phyloP scores from a whole-genome alignment of 2,329 filamentous ascomycete species.

The Gaeumannomyces sp. region DNA sequence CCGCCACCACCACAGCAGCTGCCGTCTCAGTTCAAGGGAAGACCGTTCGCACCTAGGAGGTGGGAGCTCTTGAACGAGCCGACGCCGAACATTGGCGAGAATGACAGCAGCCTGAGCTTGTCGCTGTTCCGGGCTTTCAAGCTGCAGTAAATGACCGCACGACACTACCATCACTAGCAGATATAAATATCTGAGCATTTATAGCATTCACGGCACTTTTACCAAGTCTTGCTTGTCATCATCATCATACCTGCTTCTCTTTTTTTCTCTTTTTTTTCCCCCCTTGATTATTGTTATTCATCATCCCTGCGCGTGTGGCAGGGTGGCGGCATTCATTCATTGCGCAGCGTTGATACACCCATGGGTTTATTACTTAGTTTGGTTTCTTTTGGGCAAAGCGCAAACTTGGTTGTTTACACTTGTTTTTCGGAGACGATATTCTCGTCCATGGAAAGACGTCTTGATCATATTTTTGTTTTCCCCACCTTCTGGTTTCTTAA shows the following conservation, averaged over 20 bases:
- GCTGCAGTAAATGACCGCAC: constrained; percentile 9
- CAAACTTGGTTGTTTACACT: background rate
- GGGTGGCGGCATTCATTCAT: background rate
- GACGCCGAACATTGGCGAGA: constrained; percentile 46
- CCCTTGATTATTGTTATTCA: background rate
- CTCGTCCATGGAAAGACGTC: background rate
- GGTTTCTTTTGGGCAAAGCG: background rate
- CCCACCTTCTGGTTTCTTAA: background rate
- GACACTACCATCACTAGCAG: background rate
- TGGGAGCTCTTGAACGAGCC: constrained; percentile 55
- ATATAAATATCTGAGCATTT: background rate
- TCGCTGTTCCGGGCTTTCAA: constrained; percentile 50
- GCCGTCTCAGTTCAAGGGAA: background rate
- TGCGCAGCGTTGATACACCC: background rate
- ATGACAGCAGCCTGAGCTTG: constrained; percentile 54
- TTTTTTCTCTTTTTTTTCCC: background rate
- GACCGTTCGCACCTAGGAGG: constrained; percentile 24
- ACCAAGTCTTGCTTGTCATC: background rate
- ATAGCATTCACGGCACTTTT: background rate
- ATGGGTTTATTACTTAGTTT: background rate
- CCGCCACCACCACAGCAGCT: background rate
- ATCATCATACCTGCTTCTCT: no score
- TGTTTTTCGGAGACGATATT: background rate
- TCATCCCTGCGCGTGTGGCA: background rate
- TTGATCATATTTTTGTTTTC: background rate